These are phyloP conservation scores for Eucalyptus shirleyi DNA, from an alignment of 345 rosid species.

Conservation along the genomic window DNA sequence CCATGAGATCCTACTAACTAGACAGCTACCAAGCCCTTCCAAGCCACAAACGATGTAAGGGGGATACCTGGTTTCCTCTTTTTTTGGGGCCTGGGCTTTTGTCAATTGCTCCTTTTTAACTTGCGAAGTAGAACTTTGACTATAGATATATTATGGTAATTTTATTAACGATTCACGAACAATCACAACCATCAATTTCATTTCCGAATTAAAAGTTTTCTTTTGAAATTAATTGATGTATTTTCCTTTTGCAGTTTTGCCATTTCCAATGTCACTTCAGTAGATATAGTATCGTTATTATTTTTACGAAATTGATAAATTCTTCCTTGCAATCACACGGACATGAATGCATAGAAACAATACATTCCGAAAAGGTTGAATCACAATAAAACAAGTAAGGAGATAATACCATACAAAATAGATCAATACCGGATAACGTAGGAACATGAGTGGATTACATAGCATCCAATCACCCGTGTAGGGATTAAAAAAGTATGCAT, in stretches of 20 bases:
- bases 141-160: background rate
- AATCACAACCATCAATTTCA: background rate
- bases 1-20: background rate
- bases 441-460: background rate
- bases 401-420: background rate
- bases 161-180: background rate
- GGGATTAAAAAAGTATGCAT: background rate
- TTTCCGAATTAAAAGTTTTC: background rate
- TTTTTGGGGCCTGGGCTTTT: background rate
- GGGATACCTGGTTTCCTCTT: background rate
- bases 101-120: background rate
- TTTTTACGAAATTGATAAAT: background rate
- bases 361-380: fast-evolving
- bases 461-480: background rate
- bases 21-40: background rate
- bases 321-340: fast-evolving
- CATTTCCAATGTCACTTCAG: background rate
- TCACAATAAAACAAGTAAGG: background rate
- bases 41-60: background rate
- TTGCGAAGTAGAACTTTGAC: background rate
- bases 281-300: background rate
- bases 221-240: background rate
- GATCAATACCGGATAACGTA: background rate
- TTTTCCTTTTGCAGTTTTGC: background rate
- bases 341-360: background rate